Evolutionary conservation across 495 filamentous ascomycete species (phyloP).

Genomic region (Talaromyces liani): DNA sequence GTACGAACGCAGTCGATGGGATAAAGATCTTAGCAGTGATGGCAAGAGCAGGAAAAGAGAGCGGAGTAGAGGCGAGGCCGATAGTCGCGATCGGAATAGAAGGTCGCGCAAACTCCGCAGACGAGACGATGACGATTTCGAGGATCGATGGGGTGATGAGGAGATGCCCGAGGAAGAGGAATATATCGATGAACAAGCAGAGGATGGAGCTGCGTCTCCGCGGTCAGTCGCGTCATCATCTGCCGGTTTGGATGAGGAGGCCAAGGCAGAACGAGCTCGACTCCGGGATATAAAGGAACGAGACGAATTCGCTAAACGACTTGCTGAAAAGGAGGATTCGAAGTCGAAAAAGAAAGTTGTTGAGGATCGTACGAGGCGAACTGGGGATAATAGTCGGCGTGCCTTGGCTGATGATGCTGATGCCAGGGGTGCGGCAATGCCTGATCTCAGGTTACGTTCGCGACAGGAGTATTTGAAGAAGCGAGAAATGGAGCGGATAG

Average conservation of each 20-base stretch:
- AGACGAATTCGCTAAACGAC: constrained; percentile 65
- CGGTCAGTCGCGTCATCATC: constrained; percentile 32
- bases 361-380: constrained; percentile 56
- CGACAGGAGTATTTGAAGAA: constrained; percentile 93
- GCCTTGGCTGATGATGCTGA: constrained; percentile 58
- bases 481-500: constrained; percentile 76
- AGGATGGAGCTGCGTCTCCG: constrained; percentile 36
- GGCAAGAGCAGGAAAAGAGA: constrained; percentile 29
- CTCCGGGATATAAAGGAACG: constrained; percentile 61
- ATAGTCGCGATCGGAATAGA: constrained; percentile 37
- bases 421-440: constrained; percentile 56
- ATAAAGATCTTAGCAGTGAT: constrained; percentile 24
- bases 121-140: constrained; percentile 50
- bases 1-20: constrained; percentile 16
- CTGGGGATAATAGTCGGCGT: constrained; percentile 50
- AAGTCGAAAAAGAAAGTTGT: constrained; percentile 73
- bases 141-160: constrained; percentile 77
- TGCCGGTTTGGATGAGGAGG: constrained; percentile 52
- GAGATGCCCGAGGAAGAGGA: constrained; percentile 41
- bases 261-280: constrained; percentile 46
- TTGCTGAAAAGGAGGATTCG: constrained; percentile 61
- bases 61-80: constrained; percentile 33
- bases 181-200: constrained; percentile 30
- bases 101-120: constrained; percentile 46
- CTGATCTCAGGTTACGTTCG: constrained; percentile 71